Evolutionary conservation across 768 basidiomycete genomes (phyloP).

Genomic region (Leccinum subtestaceum): DNA sequence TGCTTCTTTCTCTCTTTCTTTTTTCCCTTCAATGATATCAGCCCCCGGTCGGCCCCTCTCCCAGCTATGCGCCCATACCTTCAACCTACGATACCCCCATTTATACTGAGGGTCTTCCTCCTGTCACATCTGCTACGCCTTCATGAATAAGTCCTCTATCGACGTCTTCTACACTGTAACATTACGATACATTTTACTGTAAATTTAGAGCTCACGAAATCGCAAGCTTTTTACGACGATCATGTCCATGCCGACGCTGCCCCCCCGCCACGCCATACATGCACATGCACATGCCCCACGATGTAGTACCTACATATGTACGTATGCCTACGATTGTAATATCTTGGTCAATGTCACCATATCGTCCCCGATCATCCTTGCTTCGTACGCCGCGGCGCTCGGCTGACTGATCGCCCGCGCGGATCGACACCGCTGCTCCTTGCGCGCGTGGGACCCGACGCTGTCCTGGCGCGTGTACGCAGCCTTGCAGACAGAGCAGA

Average conservation of each 20-base stretch:
- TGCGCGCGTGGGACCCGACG: conserved; percentile 8
- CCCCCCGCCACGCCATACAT: no score
- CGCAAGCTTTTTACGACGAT: background rate
- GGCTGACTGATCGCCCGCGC: conserved; percentile 12
- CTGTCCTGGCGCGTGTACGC: conserved; percentile 18
- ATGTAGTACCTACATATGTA: background rate
- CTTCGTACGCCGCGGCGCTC: conserved; percentile 14
- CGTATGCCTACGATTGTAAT: background rate
- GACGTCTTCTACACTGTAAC: background rate
- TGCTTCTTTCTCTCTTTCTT: background rate
- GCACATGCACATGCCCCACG: no score
- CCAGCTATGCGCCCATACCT: conserved; percentile 2
- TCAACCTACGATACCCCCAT: conserved; percentile 5
- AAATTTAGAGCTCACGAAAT: conserved; percentile 7
- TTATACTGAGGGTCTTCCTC: conserved; percentile 3
- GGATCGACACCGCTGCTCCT: background rate
- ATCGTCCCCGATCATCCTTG: background rate
- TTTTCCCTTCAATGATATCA: background rate
- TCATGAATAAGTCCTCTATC: background rate
- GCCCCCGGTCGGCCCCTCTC: background rate
- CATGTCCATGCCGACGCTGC: background rate
- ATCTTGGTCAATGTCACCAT: conserved; percentile 22
- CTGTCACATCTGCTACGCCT: background rate
- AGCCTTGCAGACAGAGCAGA: conserved; percentile 17
- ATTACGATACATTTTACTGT: conserved; percentile 22